Percentiles rank a stretch among this genome's conserved stretches.
These are phyloP conservation scores for Pichia kudriavzevii DNA, from an alignment of 1,139 yeast species.

Conservation along the genomic window DNA sequence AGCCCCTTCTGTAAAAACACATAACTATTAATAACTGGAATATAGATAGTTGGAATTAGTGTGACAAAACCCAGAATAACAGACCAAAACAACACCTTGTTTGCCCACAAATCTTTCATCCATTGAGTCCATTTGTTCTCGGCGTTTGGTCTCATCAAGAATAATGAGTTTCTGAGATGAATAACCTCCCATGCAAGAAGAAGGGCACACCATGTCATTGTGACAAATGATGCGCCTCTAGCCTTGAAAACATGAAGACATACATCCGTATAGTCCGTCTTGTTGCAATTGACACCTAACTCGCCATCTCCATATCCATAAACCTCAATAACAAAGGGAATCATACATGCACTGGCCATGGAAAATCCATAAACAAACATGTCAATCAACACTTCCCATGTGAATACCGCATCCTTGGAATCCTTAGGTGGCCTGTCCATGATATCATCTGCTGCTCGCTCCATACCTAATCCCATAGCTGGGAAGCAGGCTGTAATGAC, in stretches of 20 bases:
- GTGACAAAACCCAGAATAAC: slow-evolving; percentile 62
- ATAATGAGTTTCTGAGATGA: slow-evolving; percentile 66
- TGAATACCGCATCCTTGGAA: slow-evolving; percentile 52
- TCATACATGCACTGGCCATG: slow-evolving; percentile 69
- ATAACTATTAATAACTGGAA: slow-evolving; percentile 74
- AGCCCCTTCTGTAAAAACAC: slow-evolving; percentile 74
- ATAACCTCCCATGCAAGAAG: slow-evolving; percentile 87
- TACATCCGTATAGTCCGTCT: slow-evolving; percentile 32
- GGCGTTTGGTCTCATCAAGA: slow-evolving; percentile 65
- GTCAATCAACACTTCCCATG: slow-evolving; percentile 64
- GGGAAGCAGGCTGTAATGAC: slow-evolving; percentile 78
- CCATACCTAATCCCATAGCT: slow-evolving; percentile 78
- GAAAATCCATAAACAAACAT: slow-evolving; percentile 67
- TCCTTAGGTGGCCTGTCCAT: slow-evolving; percentile 60
- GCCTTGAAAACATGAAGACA: slow-evolving; percentile 71
- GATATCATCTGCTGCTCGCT: slow-evolving; percentile 57
- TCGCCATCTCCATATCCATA: slow-evolving; percentile 62
- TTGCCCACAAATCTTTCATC: slow-evolving; percentile 57
- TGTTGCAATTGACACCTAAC: slow-evolving; percentile 62
- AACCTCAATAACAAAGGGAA: slow-evolving; percentile 57
- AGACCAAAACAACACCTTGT: slow-evolving; percentile 80
- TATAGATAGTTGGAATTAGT: slow-evolving; percentile 78
- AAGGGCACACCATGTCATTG: slow-evolving; percentile 87
- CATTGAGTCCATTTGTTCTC: slow-evolving; percentile 55
- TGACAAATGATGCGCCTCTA: slow-evolving; percentile 74